Base-by-base conservation (phyloP, 768 basidiomycete species). In the Hericium rajendrae region DNA sequence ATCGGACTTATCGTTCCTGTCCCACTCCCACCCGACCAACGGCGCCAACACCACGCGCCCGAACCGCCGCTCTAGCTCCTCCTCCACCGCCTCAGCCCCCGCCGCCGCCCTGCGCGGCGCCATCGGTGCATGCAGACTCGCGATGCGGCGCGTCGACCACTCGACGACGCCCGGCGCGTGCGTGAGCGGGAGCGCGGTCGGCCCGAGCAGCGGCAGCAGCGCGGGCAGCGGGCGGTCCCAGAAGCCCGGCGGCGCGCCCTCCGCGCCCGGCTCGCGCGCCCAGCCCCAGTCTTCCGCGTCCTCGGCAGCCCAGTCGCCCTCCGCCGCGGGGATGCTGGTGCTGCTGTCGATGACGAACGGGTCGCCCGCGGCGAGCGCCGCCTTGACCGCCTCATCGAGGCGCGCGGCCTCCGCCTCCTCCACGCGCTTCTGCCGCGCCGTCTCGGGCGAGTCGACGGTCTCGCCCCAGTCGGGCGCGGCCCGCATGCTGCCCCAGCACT, bases 131-230 rank as follows among this genome's bases (percentile, higher is more conserved):
- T 71, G 62, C 59, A 84, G 66, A 10, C 75, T 69, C 55, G 75
- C 73, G 66, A 90, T 71, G 37, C 78, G 75, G 11, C 88, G 76
- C 55, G 83, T 78, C 1, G 84, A 84, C 38, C 72, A 76, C 69
- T 90, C 88, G 54, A 86, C 80, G 51, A 87, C 69, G 9, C 84
- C 85, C 1, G 83, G 74, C 5, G 74, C 76, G 63, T 88, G 86
- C 0, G 86, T 86, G 54, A 78, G 62, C 0, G 85, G 81, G 38
- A 88, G 68, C 6, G 69, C 66, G 12, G 78, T 80, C 2, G 81
- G 80, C 0, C 85, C 87, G 5, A 88, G 68, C 43, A 81, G 64
- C 4, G 70, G 62, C 43, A 73, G 56, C 39, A 83, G 66, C n/a
- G 58, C 59, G n/a, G 40, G 49, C 26, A 39, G 51, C 24, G 46